Evolutionary conservation across 2,329 filamentous ascomycete genomes (phyloP).

Genomic region (Diaporthe citriasiana): DNA sequence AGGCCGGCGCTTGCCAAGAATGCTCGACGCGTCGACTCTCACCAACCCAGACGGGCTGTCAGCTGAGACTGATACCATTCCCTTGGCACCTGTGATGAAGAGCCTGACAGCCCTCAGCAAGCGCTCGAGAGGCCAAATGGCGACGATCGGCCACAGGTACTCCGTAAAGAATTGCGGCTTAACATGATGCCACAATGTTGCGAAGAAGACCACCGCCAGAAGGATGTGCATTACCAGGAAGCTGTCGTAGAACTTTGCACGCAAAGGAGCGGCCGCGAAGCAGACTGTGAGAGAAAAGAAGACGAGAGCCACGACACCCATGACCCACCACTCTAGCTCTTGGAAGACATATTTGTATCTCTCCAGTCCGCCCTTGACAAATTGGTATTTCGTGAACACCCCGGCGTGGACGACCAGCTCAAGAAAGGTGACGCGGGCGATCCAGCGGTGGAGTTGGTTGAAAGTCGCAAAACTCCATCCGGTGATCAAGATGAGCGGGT

Average conservation of each 20-base stretch:
- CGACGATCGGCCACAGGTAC: slow-evolving; percentile 18
- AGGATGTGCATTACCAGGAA: slow-evolving; percentile 17
- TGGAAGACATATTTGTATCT: slow-evolving; percentile 14
- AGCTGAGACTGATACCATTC: not conserved
- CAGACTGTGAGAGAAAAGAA: not conserved
- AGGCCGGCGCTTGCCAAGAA: slow-evolving; percentile 17
- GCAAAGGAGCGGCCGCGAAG: not conserved
- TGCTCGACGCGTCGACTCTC: slow-evolving; percentile 8
- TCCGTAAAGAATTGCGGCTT: slow-evolving; percentile 4
- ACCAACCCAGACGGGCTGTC: slow-evolving; percentile 3
- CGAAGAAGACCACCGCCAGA: slow-evolving; percentile 1
- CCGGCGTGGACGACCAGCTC: slow-evolving; percentile 75
- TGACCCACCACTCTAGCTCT: not conserved
- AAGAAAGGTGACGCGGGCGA: slow-evolving; percentile 72
- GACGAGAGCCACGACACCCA: slow-evolving; percentile 8
- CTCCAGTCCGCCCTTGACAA: slow-evolving; percentile 1
- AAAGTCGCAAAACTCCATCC: slow-evolving; percentile 78
- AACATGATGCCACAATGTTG: slow-evolving; percentile 9
- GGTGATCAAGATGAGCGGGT: slow-evolving; percentile 75
- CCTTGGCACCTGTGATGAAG: slow-evolving; percentile 5
- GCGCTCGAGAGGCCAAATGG: slow-evolving; percentile 30
- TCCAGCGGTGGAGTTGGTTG: slow-evolving; percentile 77
- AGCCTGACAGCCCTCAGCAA: not conserved
- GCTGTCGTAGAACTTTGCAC: slow-evolving; percentile 24
- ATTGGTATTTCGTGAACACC: slow-evolving; percentile 55